These are phyloP conservation scores for Paramyrothecium sp. DNA, from an alignment of 2,329 filamentous ascomycete species.

Conservation along the genomic window DNA sequence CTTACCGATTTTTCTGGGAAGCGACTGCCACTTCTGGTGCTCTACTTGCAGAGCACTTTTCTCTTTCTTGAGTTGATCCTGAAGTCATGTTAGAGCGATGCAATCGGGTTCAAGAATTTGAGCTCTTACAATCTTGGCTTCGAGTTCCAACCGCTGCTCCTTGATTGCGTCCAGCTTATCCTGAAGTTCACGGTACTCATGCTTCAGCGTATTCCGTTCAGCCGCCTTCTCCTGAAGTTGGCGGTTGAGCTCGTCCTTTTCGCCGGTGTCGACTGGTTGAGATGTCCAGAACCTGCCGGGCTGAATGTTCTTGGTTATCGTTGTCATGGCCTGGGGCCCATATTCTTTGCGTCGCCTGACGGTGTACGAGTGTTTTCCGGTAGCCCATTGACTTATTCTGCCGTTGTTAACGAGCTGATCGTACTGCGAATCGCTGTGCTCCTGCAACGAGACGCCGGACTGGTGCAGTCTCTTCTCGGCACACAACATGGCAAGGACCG, in stretches of 20 bases:
- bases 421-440: slow-evolving; percentile 67
- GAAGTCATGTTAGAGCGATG: background rate
- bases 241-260: slow-evolving; percentile 59
- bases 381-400: slow-evolving; percentile 67
- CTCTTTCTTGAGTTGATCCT: slow-evolving; percentile 54
- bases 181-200: slow-evolving; percentile 30
- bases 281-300: slow-evolving; percentile 72
- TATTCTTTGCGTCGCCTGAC: slow-evolving; percentile 77
- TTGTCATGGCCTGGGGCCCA: slow-evolving; percentile 70
- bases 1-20: slow-evolving; percentile 72
- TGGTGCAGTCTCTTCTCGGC: slow-evolving; percentile 66
- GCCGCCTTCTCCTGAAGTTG: slow-evolving; percentile 42
- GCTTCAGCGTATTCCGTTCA: slow-evolving; percentile 32
- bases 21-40: slow-evolving; percentile 59
- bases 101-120: background rate
- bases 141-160: slow-evolving; percentile 38
- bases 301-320: slow-evolving; percentile 59
- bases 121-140: slow-evolving; percentile 32
- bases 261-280: slow-evolving; percentile 67
- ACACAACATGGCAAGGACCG: slow-evolving; percentile 87
- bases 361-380: slow-evolving; percentile 61
- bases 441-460: slow-evolving; percentile 61
- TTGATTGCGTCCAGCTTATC: slow-evolving; percentile 40
- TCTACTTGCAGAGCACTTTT: slow-evolving; percentile 69
- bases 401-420: slow-evolving; percentile 58